phyloP scores from a whole-genome alignment of 2,329 filamentous ascomycete species.

The Podosphaera leucotricha region DNA sequence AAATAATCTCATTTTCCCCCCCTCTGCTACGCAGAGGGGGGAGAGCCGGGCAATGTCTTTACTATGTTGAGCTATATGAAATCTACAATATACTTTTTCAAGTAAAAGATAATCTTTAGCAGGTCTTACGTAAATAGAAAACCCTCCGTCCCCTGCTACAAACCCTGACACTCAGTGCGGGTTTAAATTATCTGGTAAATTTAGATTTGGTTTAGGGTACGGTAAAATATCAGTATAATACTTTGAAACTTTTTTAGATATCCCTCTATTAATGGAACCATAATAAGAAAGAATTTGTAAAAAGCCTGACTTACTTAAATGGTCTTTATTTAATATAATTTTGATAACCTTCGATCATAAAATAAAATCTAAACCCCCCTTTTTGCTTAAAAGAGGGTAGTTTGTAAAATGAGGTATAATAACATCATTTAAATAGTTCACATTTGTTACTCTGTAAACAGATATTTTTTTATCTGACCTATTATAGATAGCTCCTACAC shows the following conservation, averaged over 20 bases:
- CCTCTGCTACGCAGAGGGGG: no score
- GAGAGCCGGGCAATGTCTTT: not conserved
- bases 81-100: constrained; percentile 1
- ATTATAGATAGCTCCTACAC: not conserved
- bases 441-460: not conserved
- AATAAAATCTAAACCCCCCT: not conserved
- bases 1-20: not conserved
- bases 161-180: not conserved
- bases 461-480: constrained; percentile 1
- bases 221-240: not conserved
- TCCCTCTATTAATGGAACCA: not conserved
- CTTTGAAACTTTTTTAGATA: constrained; percentile 1
- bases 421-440: constrained; percentile 1
- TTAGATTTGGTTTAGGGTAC: not conserved
- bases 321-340: constrained; percentile 1
- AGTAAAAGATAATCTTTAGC: constrained; percentile 1
- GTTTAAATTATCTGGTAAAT: not conserved
- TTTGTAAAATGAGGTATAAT: constrained; percentile 1
- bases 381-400: not conserved
- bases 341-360: not conserved
- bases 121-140: not conserved
- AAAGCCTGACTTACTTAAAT: constrained; percentile 1
- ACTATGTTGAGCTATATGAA: constrained; percentile 1
- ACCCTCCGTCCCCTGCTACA: not conserved
- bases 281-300: constrained; percentile 1